Conservation (phyloP, 2,329 filamentous ascomycete species). For the Nigrograna mackinnonii region DNA sequence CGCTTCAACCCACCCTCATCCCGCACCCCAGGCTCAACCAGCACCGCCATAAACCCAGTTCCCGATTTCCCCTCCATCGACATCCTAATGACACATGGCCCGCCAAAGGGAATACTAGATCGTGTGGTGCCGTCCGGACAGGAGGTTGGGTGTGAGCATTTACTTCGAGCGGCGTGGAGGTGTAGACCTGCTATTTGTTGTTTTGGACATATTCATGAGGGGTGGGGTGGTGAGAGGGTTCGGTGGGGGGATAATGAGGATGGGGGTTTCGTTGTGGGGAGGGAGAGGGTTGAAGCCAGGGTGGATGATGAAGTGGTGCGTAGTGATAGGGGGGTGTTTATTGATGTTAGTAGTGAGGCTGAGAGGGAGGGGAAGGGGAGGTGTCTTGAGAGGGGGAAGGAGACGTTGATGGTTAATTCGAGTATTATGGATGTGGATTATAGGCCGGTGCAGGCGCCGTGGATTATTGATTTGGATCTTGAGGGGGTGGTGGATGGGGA, state of each 20-base stretch:
- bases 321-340: slow-evolving; percentile 25
- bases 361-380: slow-evolving; percentile 40
- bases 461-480: slow-evolving; percentile 59
- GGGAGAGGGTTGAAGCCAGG: slow-evolving; percentile 12
- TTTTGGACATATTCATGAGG: slow-evolving; percentile 67
- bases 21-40: slow-evolving; percentile 22
- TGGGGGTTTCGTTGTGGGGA: slow-evolving; percentile 8
- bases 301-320: slow-evolving; percentile 19
- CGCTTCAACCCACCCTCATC: slow-evolving; percentile 52
- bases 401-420: slow-evolving; percentile 63
- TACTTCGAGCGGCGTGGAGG: slow-evolving; percentile 55
- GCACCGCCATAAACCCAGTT: slow-evolving; percentile 43
- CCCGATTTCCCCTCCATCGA: slow-evolving; percentile 53
- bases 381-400: slow-evolving; percentile 43
- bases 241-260: slow-evolving; percentile 39
- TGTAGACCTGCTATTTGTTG: slow-evolving; percentile 60
- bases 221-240: slow-evolving; percentile 42
- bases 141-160: slow-evolving; percentile 58
- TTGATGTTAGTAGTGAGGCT: slow-evolving; percentile 34
- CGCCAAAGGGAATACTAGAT: slow-evolving; percentile 58
- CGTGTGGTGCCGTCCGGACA: slow-evolving; percentile 25
- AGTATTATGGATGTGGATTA: slow-evolving; percentile 58
- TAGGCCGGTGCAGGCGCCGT: slow-evolving; percentile 55
- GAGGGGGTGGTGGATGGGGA: slow-evolving; percentile 12
- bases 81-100: slow-evolving; percentile 65